Evolutionary conservation across 768 basidiomycete species (phyloP).

Genomic region (Rossbeevera mucosa): DNA sequence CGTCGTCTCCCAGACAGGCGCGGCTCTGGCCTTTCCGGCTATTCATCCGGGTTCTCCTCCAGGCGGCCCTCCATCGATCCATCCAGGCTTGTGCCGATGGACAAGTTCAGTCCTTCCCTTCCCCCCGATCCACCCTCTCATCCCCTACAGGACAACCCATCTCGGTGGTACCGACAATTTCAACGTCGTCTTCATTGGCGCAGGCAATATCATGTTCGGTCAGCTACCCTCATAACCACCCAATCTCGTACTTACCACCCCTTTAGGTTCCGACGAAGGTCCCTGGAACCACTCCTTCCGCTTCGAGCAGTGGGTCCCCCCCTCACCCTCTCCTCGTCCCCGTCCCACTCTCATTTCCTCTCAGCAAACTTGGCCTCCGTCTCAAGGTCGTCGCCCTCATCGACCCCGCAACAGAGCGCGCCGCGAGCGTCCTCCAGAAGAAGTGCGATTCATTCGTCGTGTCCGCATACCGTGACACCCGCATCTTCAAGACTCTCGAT

Average conservation of each 20-base stretch:
- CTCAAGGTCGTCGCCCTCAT: constrained; percentile 95
- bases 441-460: constrained; percentile 93
- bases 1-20: constrained; percentile 44
- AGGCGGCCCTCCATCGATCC: constrained; percentile 76
- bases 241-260: constrained; percentile 3
- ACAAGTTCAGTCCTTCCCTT: constrained; percentile 49
- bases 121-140: neutral
- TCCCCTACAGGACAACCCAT: constrained; percentile 40
- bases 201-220: constrained; percentile 99
- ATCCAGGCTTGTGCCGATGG: constrained; percentile 70
- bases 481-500: constrained; percentile 77
- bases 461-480: constrained; percentile 88
- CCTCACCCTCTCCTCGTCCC: neutral
- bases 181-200: constrained; percentile 93
- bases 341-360: constrained; percentile 8
- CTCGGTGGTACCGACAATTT: constrained; percentile 67
- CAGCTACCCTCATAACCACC: constrained; percentile 10
- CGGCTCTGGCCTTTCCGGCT: constrained; percentile 48
- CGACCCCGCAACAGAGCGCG: constrained; percentile 84
- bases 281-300: constrained; percentile 94
- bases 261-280: constrained; percentile 75
- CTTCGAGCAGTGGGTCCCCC: constrained; percentile 67
- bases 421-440: constrained; percentile 73
- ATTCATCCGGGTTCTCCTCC: constrained; percentile 43
- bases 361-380: constrained; percentile 88